Conservation (phyloP, 257 asterid genomes). For the Verbascum thapsus region DNA sequence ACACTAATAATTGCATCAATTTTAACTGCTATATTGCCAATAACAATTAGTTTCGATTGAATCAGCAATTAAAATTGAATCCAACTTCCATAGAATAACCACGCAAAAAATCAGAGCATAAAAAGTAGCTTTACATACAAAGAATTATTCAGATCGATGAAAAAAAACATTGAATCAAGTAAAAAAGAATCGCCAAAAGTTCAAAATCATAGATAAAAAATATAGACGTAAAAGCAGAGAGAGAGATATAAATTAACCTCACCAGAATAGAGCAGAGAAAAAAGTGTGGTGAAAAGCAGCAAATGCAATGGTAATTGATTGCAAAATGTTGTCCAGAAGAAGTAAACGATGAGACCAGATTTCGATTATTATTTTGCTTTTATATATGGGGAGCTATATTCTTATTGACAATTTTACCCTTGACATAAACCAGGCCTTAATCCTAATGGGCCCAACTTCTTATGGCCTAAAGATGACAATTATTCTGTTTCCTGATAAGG, state of each 20-base stretch:
- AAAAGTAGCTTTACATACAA: slow-evolving; percentile 10
- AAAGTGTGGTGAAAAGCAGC: slow-evolving; percentile 9
- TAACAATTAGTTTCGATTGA: slow-evolving; percentile 19
- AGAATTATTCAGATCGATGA: slow-evolving; percentile 28
- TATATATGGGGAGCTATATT: neutral
- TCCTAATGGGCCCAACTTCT: neutral
- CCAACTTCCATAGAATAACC: neutral
- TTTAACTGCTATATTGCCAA: slow-evolving; percentile 6
- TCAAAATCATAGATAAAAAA: slow-evolving; percentile 6
- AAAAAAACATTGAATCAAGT: slow-evolving; percentile 8
- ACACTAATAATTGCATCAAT: slow-evolving; percentile 1
- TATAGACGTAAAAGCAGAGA: neutral
- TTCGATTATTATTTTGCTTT: slow-evolving; percentile 12
- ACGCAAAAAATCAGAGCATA: slow-evolving; percentile 3
- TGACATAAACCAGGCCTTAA: neutral
- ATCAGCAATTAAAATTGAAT: slow-evolving; percentile 15
- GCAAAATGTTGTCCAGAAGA: slow-evolving; percentile 28
- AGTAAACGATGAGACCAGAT: slow-evolving; percentile 30
- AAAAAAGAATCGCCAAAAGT: slow-evolving; percentile 12
- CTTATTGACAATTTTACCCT: neutral
- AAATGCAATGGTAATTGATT: slow-evolving; percentile 29
- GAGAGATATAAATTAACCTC: slow-evolving; percentile 4
- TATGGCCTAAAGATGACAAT: too few relatives aligned
- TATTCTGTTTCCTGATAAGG: too few relatives aligned
- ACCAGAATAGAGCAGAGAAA: slow-evolving; percentile 31